Base-by-base conservation (phyloP, 352 stramenopile genomes). In the Thalassiosira exigua region DNA sequence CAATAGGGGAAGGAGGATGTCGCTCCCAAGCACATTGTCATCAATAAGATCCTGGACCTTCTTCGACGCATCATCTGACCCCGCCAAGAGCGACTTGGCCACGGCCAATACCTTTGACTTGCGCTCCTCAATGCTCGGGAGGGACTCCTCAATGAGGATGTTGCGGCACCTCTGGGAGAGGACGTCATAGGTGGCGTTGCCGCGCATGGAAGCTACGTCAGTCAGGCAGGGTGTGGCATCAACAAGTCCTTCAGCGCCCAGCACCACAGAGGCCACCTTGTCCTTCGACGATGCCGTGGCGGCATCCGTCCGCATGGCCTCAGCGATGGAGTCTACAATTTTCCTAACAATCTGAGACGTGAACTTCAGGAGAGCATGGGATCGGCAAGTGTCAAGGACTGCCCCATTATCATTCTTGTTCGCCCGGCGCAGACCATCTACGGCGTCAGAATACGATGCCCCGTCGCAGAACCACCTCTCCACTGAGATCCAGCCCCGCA, bases 111-210 rank as follows among this genome's bases (percentile, higher is more conserved):
- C 60, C 53, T 88, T 92, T 22, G 82, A 86, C 30, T 97, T 92
- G 22, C 96, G 93, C 69, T 98, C 94, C 33, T 96, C 89, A 81
- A 98, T 96, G 61, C 95, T 98, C 33, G 97, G 96, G 89, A 98
- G 98, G 81, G 97, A 98, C 83, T 97, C 95, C 81, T 98, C 91
- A 54, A 99, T 96, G 5, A 99, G 87, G 39, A 98, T 88, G 79
- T 98, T 97, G 68, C 96, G 92, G 24, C 96, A 97, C 77, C 97
- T 91, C 59, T 98, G 89, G 7, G 97, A 95, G 41, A 99, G 89
- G 11, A 96, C 80, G 51, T 95, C 97, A 89, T 98, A 98, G 29
- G 76, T 86, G 24, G 87, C 72, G 62, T 87, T 88, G 7, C 85
- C 82, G n/a, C 84, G 85, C 87, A 95, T 91, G 2, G 87, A 83